phyloP scores from a whole-genome alignment of 1,139 yeast species.

The Yamadazyma trypodendri region DNA sequence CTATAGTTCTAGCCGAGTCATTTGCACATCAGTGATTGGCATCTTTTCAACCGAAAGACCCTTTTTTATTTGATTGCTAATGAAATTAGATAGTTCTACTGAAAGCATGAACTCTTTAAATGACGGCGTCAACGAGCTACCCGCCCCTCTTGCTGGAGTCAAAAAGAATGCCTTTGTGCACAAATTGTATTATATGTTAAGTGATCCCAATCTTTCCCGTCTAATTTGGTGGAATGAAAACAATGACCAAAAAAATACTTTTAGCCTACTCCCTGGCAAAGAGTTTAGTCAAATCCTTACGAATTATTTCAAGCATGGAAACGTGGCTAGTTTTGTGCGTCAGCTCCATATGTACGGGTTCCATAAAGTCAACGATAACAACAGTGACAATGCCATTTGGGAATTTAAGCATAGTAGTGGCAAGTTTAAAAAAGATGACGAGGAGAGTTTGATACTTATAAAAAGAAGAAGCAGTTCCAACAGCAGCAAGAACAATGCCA shows the following conservation, averaged over 20 bases:
- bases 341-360: constrained; percentile 52
- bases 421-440: constrained; percentile 72
- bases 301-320: constrained; percentile 46
- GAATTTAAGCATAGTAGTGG: constrained; percentile 87
- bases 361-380: constrained; percentile 50
- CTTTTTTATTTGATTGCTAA: not conserved
- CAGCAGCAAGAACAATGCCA: not conserved
- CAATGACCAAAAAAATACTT: constrained; percentile 54
- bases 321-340: constrained; percentile 47
- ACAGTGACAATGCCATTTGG: constrained; percentile 53
- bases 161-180: constrained; percentile 67
- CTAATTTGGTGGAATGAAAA: constrained; percentile 78
- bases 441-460: constrained; percentile 59
- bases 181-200: constrained; percentile 59
- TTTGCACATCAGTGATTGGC: not conserved
- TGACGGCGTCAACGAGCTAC: constrained; percentile 3
- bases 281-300: constrained; percentile 46
- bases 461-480: constrained; percentile 57
- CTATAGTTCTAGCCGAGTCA: not conserved
- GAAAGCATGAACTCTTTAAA: constrained; percentile 1
- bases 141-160: constrained; percentile 19
- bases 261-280: constrained; percentile 59
- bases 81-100: not conserved
- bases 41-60: not conserved
- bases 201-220: constrained; percentile 46